phyloP scores from a whole-genome alignment of 257 asterid species.

The Solanum pimpinellifolium region DNA sequence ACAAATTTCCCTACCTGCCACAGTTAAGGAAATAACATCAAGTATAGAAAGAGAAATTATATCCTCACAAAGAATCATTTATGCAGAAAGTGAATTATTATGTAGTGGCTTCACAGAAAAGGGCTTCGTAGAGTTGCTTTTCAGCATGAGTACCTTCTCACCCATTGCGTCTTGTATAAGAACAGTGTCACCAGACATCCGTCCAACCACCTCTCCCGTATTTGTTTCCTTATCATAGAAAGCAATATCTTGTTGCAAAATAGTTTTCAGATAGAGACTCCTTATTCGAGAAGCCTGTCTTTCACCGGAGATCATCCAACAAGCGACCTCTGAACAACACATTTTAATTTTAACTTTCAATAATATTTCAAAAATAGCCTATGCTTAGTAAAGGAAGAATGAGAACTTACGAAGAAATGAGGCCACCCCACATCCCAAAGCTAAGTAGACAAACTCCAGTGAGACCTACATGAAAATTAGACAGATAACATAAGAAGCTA shows the following conservation, averaged over 20 bases:
- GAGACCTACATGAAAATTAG: conserved; percentile 28
- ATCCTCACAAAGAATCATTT: not conserved
- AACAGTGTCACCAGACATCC: conserved; percentile 94
- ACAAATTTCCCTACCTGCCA: conserved; percentile 66
- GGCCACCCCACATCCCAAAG: conserved; percentile 51
- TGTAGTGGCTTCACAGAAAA: not conserved
- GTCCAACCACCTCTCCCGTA: conserved; percentile 76
- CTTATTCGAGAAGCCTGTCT: conserved; percentile 79
- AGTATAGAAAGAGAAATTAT: not conserved
- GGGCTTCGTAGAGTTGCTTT: not conserved
- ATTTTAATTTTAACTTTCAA: not conserved
- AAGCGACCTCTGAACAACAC: conserved; percentile 50
- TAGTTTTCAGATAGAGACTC: conserved; percentile 51
- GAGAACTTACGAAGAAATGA: conserved; percentile 64
- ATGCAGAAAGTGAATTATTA: not conserved
- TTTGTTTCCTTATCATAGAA: conserved; percentile 74
- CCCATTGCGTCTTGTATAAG: conserved; percentile 93
- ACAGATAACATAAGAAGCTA: not conserved
- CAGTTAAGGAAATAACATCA: not conserved
- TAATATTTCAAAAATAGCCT: not conserved
- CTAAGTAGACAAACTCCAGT: conserved; percentile 59
- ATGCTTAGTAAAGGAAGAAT: not conserved
- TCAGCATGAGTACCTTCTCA: conserved; percentile 44
- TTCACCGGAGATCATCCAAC: conserved; percentile 94
- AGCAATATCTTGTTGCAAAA: conserved; percentile 66